Evolutionary conservation across 1,284 basidiomycete genomes (phyloP).

Genomic region (Cryptococcus sp.): DNA sequence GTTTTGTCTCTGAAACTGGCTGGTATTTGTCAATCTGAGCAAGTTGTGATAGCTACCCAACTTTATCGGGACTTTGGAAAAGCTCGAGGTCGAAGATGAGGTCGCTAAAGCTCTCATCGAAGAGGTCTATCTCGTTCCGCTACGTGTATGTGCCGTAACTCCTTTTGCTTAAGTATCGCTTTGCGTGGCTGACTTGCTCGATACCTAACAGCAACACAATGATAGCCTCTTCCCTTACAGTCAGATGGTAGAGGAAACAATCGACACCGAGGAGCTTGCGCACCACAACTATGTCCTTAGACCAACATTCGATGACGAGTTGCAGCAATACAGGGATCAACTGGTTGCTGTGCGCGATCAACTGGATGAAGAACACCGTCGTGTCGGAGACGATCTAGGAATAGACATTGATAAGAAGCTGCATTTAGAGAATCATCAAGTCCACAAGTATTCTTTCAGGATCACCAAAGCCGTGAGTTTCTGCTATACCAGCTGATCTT

Average conservation of each 20-base stretch:
- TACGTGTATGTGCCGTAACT: constrained; percentile 59
- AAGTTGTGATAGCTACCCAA: constrained; percentile 64
- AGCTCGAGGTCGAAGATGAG: constrained; percentile 27
- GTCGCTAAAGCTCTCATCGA: constrained; percentile 63
- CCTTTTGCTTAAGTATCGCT: background rate
- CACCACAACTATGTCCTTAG: constrained; percentile 91
- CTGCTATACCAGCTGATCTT: background rate
- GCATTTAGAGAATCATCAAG: constrained; percentile 88
- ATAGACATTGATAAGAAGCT: constrained; percentile 95
- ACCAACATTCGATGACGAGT: constrained; percentile 61
- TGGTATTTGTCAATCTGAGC: background rate
- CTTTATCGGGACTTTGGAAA: constrained; percentile 66
- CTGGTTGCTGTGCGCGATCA: constrained; percentile 73
- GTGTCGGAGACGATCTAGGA: constrained; percentile 70
- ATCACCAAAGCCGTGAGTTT: constrained; percentile 79
- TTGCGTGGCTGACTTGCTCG: background rate
- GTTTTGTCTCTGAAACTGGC: constrained; percentile 2
- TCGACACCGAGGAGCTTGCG: constrained; percentile 82
- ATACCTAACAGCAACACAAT: constrained; percentile 60
- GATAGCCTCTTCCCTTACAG: constrained; percentile 72
- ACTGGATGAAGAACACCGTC: constrained; percentile 78
- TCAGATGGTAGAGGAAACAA: constrained; percentile 94
- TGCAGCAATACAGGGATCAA: constrained; percentile 70
- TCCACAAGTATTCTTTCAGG: constrained; percentile 91
- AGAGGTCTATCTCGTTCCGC: constrained; percentile 64